phyloP scores from a whole-genome alignment of 768 basidiomycete genomes.

The Rhizopogon vesiculosus region DNA sequence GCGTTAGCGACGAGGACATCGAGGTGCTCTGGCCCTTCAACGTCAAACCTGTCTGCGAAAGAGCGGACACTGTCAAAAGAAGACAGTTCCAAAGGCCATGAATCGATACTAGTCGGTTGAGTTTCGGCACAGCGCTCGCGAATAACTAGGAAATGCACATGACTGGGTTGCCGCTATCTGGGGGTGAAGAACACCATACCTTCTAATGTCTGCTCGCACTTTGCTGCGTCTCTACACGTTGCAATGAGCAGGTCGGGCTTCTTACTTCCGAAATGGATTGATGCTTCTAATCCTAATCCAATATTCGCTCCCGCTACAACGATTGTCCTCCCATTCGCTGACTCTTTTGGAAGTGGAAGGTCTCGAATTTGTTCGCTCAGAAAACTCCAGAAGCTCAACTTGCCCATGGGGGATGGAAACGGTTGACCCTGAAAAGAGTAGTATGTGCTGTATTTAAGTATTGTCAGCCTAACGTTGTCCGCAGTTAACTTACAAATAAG shows the following conservation, averaged over 20 bases:
- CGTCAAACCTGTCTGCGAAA: conserved; percentile 26
- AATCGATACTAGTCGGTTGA: too few relatives aligned
- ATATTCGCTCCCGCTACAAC: conserved; percentile 48
- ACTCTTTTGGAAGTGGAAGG: conserved; percentile 1
- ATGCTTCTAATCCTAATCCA: conserved; percentile 29
- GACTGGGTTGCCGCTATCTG: conserved; percentile 1
- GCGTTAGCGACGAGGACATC: conserved; percentile 30
- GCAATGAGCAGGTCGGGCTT: conserved; percentile 3
- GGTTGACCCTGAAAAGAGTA: too few relatives aligned
- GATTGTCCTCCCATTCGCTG: conserved; percentile 42
- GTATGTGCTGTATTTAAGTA: too few relatives aligned
- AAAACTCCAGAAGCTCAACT: conserved; percentile 25
- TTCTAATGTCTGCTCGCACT: conserved; percentile 12
- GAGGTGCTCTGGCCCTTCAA: conserved; percentile 16
- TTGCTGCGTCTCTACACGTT: conserved; percentile 26
- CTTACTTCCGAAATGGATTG: conserved; percentile 17
- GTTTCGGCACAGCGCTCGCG: neutral
- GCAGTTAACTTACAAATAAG: conserved; percentile 61
- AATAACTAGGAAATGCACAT: conserved; percentile 5
- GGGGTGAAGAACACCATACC: conserved; percentile 6
- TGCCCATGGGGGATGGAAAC: too few relatives aligned
- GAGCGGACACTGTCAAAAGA: conserved; percentile 27
- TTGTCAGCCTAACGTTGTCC: conserved; percentile 45
- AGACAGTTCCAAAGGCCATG: conserved; percentile 30
- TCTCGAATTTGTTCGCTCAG: conserved; percentile 19